Evolutionary conservation across 306 rosid genomes (phyloP).

Genomic region (Cucurbita moschata): DNA sequence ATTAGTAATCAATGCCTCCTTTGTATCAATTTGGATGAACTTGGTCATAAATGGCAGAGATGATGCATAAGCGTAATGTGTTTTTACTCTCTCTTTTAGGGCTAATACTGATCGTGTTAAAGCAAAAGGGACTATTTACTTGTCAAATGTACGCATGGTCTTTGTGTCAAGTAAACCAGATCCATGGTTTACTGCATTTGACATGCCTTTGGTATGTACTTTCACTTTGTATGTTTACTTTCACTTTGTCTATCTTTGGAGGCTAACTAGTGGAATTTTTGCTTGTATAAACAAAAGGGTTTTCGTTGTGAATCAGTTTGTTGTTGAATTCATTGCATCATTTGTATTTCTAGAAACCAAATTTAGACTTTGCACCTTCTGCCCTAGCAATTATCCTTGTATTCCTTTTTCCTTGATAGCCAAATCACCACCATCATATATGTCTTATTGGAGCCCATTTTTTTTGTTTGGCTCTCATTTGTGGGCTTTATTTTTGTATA

Average conservation of each 20-base stretch:
- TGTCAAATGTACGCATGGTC: slow-evolving; percentile 84
- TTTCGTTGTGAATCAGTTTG: neutral
- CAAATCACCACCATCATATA: neutral
- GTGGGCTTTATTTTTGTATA: no score
- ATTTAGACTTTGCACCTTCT: neutral
- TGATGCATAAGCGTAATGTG: neutral
- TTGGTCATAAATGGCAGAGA: neutral
- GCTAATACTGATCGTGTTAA: slow-evolving; percentile 47
- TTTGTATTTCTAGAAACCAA: neutral
- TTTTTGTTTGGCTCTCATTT: no score
- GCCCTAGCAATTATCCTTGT: neutral
- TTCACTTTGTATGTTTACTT: neutral
- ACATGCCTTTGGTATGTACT: slow-evolving; percentile 81
- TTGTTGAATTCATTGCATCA: neutral
- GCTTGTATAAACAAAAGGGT: neutral
- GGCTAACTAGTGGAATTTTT: neutral
- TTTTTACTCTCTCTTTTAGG: slow-evolving; percentile 18
- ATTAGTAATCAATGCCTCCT: neutral
- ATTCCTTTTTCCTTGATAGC: neutral
- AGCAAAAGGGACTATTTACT: slow-evolving; percentile 73
- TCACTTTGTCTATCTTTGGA: neutral
- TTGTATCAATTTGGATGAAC: neutral
- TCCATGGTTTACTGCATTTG: slow-evolving; percentile 55
- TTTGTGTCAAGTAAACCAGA: slow-evolving; percentile 57
- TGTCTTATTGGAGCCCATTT: no score